These are phyloP conservation scores for Kodamaea nitidulidarum DNA, from an alignment of 805 yeast genomes.

Conservation along the genomic window DNA sequence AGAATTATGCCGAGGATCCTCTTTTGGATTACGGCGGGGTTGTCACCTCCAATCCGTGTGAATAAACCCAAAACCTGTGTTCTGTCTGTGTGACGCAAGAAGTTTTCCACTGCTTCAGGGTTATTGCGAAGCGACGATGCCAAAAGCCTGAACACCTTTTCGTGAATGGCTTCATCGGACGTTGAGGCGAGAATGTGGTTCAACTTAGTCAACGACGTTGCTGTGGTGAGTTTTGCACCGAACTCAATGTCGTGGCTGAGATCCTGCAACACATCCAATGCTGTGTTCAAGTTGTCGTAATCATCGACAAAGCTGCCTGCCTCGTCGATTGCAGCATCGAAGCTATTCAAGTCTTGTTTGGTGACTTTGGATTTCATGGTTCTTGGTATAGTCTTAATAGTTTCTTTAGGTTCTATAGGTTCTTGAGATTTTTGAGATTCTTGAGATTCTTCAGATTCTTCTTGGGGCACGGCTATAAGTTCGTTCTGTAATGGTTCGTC, in stretches of 20 bases:
- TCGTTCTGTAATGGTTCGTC: slow-evolving; percentile 17
- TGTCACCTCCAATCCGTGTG: slow-evolving; percentile 7
- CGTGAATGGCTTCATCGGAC: slow-evolving; percentile 31
- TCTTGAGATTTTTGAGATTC: slow-evolving; percentile 8
- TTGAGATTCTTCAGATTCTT: no score
- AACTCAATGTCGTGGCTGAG: slow-evolving; percentile 63
- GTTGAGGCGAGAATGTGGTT: slow-evolving; percentile 17
- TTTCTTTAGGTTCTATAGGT: slow-evolving; percentile 4
- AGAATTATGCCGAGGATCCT: slow-evolving; percentile 51
- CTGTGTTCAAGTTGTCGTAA: slow-evolving; percentile 16
- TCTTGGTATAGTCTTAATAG: no score
- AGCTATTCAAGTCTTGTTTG: slow-evolving; percentile 17
- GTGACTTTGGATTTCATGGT: slow-evolving; percentile 7
- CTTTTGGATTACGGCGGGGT: slow-evolving; percentile 38
- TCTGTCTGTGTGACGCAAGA: slow-evolving; percentile 14
- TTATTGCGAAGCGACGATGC: slow-evolving; percentile 74
- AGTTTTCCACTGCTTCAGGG: slow-evolving; percentile 48
- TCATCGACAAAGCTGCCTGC: slow-evolving; percentile 17
- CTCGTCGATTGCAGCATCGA: slow-evolving; percentile 19
- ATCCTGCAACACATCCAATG: slow-evolving; percentile 50
- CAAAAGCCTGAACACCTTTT: slow-evolving; percentile 55
- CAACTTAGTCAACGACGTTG: slow-evolving; percentile 24
- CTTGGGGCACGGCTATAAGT: slow-evolving; percentile 10
- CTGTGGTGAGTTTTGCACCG: slow-evolving; percentile 47
- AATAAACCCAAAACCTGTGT: slow-evolving; percentile 20